Conservation (phyloP, 176 grass and related monocot genomes). For the Avena sativa region DNA sequence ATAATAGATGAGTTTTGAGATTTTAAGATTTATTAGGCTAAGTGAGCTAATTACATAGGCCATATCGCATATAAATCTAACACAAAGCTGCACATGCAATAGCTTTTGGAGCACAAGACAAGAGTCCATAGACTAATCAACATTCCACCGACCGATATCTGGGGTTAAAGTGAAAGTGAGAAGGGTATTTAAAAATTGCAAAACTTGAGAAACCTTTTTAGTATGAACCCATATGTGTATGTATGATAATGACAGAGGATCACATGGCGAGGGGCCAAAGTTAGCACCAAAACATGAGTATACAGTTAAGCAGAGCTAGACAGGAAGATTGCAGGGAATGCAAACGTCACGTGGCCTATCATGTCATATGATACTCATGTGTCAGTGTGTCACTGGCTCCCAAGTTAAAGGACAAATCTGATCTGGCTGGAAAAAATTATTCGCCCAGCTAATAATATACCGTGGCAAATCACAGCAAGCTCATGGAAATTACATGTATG, state of each 20-base stretch:
- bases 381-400: constrained; percentile 13
- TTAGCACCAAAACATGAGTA: constrained; percentile 32
- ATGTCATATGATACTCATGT: constrained; percentile 19
- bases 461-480: not conserved
- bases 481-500: too few species aligned
- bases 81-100: not conserved
- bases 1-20: too few species aligned
- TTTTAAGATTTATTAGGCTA: too few species aligned
- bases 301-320: constrained; percentile 16
- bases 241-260: not conserved
- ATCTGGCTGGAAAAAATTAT: constrained; percentile 24
- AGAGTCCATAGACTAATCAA: not conserved
- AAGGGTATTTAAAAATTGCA: not conserved
- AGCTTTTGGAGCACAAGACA: constrained; percentile 36
- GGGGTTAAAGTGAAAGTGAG: not conserved
- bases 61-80: too few species aligned
- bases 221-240: not conserved
- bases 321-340: constrained; percentile 50
- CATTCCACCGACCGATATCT: constrained; percentile 40
- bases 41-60: too few species aligned
- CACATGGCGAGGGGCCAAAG: constrained; percentile 43
- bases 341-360: constrained; percentile 46
- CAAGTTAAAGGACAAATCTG: not conserved
- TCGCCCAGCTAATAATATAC: not conserved
- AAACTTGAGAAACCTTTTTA: not conserved